Conservation (phyloP, 1,284 basidiomycete genomes). For the Pseudozyma sp. region DNA sequence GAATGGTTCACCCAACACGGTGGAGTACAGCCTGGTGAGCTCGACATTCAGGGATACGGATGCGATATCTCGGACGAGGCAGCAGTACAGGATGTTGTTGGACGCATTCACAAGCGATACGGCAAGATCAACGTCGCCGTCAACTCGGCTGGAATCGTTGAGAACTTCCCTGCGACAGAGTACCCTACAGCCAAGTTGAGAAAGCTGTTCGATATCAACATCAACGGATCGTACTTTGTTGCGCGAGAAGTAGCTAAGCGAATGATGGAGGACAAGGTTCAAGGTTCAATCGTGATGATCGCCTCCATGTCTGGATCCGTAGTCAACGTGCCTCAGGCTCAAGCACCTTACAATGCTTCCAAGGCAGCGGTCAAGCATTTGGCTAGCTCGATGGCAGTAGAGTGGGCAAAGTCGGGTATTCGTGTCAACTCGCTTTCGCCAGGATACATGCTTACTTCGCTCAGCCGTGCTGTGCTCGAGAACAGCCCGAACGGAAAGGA, state of each 20-base stretch:
- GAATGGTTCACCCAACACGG: slow-evolving; percentile 75
- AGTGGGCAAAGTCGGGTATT: slow-evolving; percentile 87
- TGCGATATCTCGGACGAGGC: slow-evolving; percentile 89
- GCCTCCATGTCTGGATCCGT: slow-evolving; percentile 86
- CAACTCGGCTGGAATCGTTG: slow-evolving; percentile 79
- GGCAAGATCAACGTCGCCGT: slow-evolving; percentile 79
- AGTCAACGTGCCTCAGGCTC: slow-evolving; percentile 79
- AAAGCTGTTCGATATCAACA: slow-evolving; percentile 87
- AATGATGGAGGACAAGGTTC: slow-evolving; percentile 72
- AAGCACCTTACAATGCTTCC: slow-evolving; percentile 96
- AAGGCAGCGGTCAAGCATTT: slow-evolving; percentile 83
- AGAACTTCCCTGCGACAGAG: slow-evolving; percentile 91
- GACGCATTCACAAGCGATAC: slow-evolving; percentile 72
- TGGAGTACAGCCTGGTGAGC: slow-evolving; percentile 74
- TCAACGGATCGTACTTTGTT: slow-evolving; percentile 85
- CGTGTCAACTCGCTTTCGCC: slow-evolving; percentile 76
- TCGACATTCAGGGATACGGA: slow-evolving; percentile 81
- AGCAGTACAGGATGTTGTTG: slow-evolving; percentile 42
- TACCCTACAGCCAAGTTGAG: slow-evolving; percentile 73
- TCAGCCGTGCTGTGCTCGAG: slow-evolving; percentile 72
- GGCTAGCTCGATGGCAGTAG: slow-evolving; percentile 84
- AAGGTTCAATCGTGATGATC: slow-evolving; percentile 86
- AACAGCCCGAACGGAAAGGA: slow-evolving; percentile 71
- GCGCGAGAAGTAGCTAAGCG: slow-evolving; percentile 86
- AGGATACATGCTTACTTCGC: slow-evolving; percentile 77